These are phyloP conservation scores for Cystobasidium slooffiae DNA, from an alignment of 1,284 basidiomycete genomes.

Conservation along the genomic window DNA sequence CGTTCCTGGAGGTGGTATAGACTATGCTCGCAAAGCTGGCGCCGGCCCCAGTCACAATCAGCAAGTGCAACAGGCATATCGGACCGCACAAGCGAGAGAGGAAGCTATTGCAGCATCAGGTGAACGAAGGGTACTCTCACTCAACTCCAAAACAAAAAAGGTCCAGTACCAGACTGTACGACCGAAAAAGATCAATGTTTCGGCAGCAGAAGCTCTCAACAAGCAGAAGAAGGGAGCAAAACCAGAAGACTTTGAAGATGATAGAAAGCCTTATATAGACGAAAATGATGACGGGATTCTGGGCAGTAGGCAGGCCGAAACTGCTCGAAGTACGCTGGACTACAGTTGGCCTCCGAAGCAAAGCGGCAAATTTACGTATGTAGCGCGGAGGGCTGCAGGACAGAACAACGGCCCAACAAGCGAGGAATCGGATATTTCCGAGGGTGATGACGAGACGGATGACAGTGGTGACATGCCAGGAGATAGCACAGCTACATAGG, in stretches of 20 bases:
- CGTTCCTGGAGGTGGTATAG: slow-evolving; percentile 9
- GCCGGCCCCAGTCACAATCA: slow-evolving; percentile 32
- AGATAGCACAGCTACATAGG: background rate
- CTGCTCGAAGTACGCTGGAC: background rate
- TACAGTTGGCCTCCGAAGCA: background rate
- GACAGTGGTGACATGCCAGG: background rate
- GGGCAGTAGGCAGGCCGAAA: background rate
- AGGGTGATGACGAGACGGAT: background rate
- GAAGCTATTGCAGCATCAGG: slow-evolving; percentile 4
- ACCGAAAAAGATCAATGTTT: slow-evolving; percentile 16
- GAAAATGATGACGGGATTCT: slow-evolving; percentile 39
- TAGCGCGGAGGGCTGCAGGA: slow-evolving; percentile 15
- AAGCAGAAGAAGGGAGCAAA: slow-evolving; percentile 12
- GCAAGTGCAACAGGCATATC: slow-evolving; percentile 44
- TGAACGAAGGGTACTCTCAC: slow-evolving; percentile 44
- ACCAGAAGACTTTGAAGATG: slow-evolving; percentile 35
- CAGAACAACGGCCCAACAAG: background rate
- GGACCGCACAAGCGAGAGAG: slow-evolving; percentile 30
- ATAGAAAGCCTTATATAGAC: slow-evolving; percentile 43
- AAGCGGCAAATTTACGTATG: slow-evolving; percentile 18
- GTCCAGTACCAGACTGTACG: slow-evolving; percentile 48
- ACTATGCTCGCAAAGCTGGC: slow-evolving; percentile 48
- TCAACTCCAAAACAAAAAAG: slow-evolving; percentile 48
- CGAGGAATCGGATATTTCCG: slow-evolving; percentile 2
- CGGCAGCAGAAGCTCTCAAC: slow-evolving; percentile 8